Conservation (phyloP, 2,329 filamentous ascomycete species). For the Colletotrichum destructivum region DNA sequence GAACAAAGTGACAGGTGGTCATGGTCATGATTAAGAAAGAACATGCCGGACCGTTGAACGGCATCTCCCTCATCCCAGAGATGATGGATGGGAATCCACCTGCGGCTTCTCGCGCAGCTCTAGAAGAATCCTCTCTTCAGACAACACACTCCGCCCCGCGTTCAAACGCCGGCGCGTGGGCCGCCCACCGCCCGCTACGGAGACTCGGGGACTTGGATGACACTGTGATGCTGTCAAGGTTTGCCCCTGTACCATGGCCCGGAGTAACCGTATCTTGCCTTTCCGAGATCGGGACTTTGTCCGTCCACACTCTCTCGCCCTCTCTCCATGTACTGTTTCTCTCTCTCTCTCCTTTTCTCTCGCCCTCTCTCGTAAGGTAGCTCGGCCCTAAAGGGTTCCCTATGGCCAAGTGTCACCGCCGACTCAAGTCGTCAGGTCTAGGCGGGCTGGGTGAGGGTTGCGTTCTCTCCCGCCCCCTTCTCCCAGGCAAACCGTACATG, state of each 20-base stretch:
- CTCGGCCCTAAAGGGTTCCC: slow-evolving; percentile 13
- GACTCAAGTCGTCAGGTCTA: slow-evolving; percentile 17
- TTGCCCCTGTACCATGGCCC: slow-evolving; percentile 23
- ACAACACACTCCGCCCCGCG: slow-evolving; percentile 20
- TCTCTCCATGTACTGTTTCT: background rate
- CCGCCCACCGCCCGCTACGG: slow-evolving; percentile 1
- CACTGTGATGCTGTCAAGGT: slow-evolving; percentile 32
- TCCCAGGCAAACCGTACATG: background rate
- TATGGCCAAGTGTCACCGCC: slow-evolving; percentile 15
- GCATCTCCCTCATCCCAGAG: background rate
- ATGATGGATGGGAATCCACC: background rate
- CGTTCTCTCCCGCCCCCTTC: background rate
- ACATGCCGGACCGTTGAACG: background rate
- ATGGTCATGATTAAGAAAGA: slow-evolving; percentile 1
- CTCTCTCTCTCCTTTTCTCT: background rate
- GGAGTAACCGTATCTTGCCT: slow-evolving; percentile 41
- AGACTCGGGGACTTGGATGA: slow-evolving; percentile 24
- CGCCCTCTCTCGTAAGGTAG: background rate
- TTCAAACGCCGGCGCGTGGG: slow-evolving; percentile 25
- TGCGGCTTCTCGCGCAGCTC: background rate
- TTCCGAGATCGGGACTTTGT: slow-evolving; percentile 32
- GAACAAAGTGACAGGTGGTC: background rate
- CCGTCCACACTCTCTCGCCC: background rate
- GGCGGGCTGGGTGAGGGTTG: background rate
- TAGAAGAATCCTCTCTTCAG: background rate